These are phyloP conservation scores for Zelonia costaricensis DNA, from an alignment of 208 protist genomes.

Conservation along the genomic window DNA sequence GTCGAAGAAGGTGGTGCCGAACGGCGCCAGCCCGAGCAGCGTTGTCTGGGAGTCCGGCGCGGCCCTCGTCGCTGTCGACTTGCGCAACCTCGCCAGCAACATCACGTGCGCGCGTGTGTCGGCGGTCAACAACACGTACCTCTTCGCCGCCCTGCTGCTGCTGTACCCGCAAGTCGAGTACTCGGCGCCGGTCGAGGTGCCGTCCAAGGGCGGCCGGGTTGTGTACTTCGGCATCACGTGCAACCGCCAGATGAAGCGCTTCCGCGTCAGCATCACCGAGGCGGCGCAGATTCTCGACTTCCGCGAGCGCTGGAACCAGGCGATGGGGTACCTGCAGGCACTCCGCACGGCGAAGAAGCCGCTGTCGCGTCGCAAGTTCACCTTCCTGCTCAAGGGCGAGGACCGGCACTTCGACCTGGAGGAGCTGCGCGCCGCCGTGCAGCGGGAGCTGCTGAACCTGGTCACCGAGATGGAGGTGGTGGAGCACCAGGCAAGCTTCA, in stretches of 20 bases:
- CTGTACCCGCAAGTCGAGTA: slow-evolving; percentile 87
- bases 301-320: slow-evolving; percentile 67
- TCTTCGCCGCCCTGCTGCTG: slow-evolving; percentile 78
- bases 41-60: slow-evolving; percentile 68
- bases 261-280: slow-evolving; percentile 64
- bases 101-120: slow-evolving; percentile 65
- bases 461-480: slow-evolving; percentile 73
- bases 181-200: slow-evolving; percentile 57
- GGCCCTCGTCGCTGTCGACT: slow-evolving; percentile 60
- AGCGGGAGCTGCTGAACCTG: slow-evolving; percentile 61
- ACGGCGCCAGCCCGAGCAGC: slow-evolving; percentile 32
- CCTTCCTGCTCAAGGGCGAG: slow-evolving; percentile 66
- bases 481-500: slow-evolving; percentile 87
- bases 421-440: slow-evolving; percentile 57
- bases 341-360: slow-evolving; percentile 63
- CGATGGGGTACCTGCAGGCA: slow-evolving; percentile 74
- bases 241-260: slow-evolving; percentile 90
- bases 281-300: slow-evolving; percentile 83
- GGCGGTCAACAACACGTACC: slow-evolving; percentile 68
- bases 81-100: slow-evolving; percentile 51
- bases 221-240: slow-evolving; percentile 86
- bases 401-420: slow-evolving; percentile 74
- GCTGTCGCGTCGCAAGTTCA: slow-evolving; percentile 66
- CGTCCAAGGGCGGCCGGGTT: slow-evolving; percentile 42
- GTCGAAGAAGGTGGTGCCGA: slow-evolving; percentile 71